phyloP scores from a whole-genome alignment of 331 rosid species.

The Acacia concinna region DNA sequence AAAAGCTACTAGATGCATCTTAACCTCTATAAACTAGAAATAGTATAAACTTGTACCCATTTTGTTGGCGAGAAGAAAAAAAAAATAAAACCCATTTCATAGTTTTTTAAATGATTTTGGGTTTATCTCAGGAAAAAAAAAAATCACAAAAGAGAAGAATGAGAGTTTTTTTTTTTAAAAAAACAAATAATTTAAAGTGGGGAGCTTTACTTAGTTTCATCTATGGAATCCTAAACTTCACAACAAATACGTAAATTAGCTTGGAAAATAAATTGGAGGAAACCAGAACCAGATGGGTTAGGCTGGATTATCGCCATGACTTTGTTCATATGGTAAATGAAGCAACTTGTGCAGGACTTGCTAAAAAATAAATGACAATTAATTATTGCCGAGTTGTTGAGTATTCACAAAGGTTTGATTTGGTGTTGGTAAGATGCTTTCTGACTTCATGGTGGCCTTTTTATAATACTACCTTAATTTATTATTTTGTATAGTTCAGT shows the following conservation, averaged over 20 bases:
- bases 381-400: background rate
- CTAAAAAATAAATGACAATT: background rate
- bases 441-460: background rate
- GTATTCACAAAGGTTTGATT: background rate
- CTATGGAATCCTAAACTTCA: too few species aligned
- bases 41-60: background rate
- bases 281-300: background rate
- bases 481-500: too few species aligned
- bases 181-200: too few species aligned
- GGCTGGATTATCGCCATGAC: background rate
- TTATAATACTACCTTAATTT: too few species aligned
- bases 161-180: too few species aligned
- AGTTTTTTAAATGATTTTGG: background rate
- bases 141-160: too few species aligned
- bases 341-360: background rate
- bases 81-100: background rate
- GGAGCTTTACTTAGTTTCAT: too few species aligned
- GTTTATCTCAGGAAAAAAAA: too few species aligned
- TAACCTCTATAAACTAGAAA: too few species aligned
- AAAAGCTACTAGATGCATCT: too few species aligned
- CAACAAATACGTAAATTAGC: background rate
- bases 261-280: background rate
- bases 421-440: background rate
- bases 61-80: background rate
- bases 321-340: background rate